These are phyloP conservation scores for Durio zibethinus DNA, from an alignment of 345 rosid genomes.

Conservation along the genomic window DNA sequence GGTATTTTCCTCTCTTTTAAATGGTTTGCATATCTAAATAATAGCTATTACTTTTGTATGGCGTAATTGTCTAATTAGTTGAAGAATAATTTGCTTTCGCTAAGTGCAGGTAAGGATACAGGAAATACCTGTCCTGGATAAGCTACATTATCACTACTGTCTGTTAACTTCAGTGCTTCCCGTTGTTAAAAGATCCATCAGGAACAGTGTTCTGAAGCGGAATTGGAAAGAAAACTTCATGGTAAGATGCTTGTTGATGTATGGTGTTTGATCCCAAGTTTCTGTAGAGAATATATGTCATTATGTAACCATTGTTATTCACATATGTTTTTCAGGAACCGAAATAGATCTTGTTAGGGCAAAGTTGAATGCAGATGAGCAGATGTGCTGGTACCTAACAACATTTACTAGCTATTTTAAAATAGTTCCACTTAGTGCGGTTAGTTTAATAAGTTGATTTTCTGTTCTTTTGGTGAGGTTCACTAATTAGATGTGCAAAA, in stretches of 20 bases:
- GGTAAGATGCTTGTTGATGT: conserved; percentile 43
- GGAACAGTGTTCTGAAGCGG: conserved; percentile 80
- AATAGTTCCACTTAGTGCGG: not conserved
- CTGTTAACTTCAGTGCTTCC: conserved; percentile 88
- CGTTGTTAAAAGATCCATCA: conserved; percentile 78
- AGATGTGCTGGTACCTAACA: conserved; percentile 90
- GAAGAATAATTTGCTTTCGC: conserved; percentile 16
- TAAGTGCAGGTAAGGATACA: conserved; percentile 65
- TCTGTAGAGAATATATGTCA: not conserved
- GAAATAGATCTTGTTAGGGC: conserved; percentile 72
- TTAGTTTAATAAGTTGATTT: not conserved
- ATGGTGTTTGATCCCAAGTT: not conserved
- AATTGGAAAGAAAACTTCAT: conserved; percentile 73
- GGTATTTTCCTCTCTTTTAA: conserved; percentile 38
- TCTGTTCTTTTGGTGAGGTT: not conserved
- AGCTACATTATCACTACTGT: conserved; percentile 72
- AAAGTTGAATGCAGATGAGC: conserved; percentile 92
- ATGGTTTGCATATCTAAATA: conserved; percentile 1
- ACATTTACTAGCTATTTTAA: conserved; percentile 12
- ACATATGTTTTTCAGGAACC: conserved; percentile 47
- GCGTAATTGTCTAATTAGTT: not conserved
- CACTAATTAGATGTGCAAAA: conserved; percentile 10
- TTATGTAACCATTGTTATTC: conserved; percentile 14
- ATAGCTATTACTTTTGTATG: not conserved
- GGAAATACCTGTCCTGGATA: conserved; percentile 78